These are phyloP conservation scores for Pulicaria dysenterica DNA, from an alignment of 129 eudicot genomes.

Conservation along the genomic window DNA sequence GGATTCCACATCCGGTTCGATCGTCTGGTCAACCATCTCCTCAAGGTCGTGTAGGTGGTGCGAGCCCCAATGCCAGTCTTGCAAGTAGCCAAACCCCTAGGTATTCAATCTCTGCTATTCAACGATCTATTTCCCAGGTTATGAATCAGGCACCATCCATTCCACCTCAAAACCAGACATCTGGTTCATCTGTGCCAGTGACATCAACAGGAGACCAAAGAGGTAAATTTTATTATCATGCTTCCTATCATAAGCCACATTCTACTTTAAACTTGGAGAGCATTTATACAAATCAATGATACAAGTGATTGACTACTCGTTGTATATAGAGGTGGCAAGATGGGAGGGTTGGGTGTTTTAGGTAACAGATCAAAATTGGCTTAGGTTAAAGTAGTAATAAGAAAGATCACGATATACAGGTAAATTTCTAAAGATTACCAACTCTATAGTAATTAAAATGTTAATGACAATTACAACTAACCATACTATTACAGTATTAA, in stretches of 20 bases:
- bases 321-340: no score
- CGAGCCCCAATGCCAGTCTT: constrained; percentile 20
- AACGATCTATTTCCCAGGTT: constrained; percentile 38
- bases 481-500: no score
- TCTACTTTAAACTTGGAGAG: neutral
- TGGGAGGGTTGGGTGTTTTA: no score
- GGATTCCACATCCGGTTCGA: constrained; percentile 38
- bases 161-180: constrained; percentile 38
- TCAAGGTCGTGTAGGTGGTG: constrained; percentile 42
- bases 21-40: constrained; percentile 38
- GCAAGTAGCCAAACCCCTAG: constrained; percentile 37
- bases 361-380: no score
- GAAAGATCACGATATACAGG: no score
- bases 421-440: no score
- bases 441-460: no score
- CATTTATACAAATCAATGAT: neutral
- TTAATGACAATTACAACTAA: no score
- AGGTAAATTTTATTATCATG: constrained; percentile 24
- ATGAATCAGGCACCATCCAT: constrained; percentile 25
- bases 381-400: no score
- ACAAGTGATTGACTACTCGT: no score
- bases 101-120: constrained; percentile 30
- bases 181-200: constrained; percentile 34
- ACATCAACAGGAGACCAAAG: constrained; percentile 43
- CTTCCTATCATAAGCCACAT: neutral